Evolutionary conservation across 495 filamentous ascomycete species (phyloP), one percentile per base, ranked within the genome.

Genomic region (Saxophila tyrrhenica): DNA sequence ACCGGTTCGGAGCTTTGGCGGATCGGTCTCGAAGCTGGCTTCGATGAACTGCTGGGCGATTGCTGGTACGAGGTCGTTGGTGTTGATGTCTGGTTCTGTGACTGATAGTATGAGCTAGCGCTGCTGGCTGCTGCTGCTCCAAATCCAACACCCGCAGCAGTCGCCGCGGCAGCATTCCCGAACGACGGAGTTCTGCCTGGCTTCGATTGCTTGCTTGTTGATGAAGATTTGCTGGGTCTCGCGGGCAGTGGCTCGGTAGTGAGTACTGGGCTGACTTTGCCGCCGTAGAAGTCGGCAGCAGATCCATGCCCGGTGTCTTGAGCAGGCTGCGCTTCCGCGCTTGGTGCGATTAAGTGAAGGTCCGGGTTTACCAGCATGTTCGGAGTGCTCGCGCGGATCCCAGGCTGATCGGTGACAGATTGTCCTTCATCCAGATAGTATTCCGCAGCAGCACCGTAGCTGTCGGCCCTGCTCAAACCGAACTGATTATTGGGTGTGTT

Each of bases 401-500:
- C 81, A 1, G 82, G 81, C 64, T 84, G 82, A 1, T 71, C 54
- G n/a, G 65, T 59, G 11, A 84, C 80, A 13, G 79, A 82, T 59
- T 84, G 69, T 0, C 81, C 82, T 62, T 80, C 77, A 64, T 84
- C 82, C 17, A 75, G 75, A 56, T 84, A 84, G 62, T 82, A 85
- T 44, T 83, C 79, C 21, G 82, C 77, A 1, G 82, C 82, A n/a
- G 74, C 73, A 24, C 81, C 81, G 22, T 42, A 62, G 25, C 43
- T 67, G 64, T 51, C 68, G 56, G 25, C 67, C 60, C 58, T 64
- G 0, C 52, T 55, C 1, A 45, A 35, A 7, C 51, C 55, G 20
- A 62, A 62, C 35, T 62, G 59, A 41, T 62, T 55, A 22, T 50
- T 43, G 25, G 55, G 45, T n/a, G 50, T 15, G 20, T 42, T 39